Evolutionary conservation across 257 asterid species (phyloP).

Genomic region (Fraxinus pennsylvanica): DNA sequence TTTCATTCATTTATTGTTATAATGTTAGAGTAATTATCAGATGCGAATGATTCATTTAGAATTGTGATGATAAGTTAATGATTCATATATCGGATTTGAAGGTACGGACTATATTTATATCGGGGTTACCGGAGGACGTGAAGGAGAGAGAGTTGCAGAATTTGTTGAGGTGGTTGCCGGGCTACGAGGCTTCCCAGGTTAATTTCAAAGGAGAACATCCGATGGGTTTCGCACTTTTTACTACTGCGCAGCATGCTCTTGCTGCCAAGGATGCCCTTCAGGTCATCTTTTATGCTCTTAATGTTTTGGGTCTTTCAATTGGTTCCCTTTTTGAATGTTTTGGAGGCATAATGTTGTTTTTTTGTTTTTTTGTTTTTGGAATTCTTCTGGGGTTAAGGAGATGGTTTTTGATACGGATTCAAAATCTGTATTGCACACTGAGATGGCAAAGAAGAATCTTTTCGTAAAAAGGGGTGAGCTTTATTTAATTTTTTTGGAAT

Average conservation of each 20-base stretch:
- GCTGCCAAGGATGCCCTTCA: constrained; percentile 97
- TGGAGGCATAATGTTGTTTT: neutral
- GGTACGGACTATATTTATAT: constrained; percentile 84
- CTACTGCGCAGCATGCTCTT: constrained; percentile 72
- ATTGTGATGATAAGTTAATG: no score
- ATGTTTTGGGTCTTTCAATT: neutral
- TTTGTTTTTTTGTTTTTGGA: neutral
- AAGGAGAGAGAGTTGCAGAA: constrained; percentile 97
- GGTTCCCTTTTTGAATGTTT: neutral
- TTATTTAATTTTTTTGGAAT: neutral
- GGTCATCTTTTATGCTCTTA: constrained; percentile 34
- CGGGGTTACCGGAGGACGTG: constrained; percentile 97
- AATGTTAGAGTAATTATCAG: no score
- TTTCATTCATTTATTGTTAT: neutral
- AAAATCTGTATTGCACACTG: constrained; percentile 85
- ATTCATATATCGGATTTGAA: constrained; percentile 4
- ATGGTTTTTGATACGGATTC: constrained; percentile 89
- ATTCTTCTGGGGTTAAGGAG: constrained; percentile 46
- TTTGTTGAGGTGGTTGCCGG: constrained; percentile 92
- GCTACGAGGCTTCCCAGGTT: constrained; percentile 97
- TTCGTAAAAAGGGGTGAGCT: constrained; percentile 92
- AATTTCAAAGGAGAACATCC: constrained; percentile 96
- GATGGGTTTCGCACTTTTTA: constrained; percentile 92
- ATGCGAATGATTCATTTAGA: neutral
- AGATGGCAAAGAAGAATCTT: constrained; percentile 99